Evolutionary conservation across 495 filamentous ascomycete species (phyloP), one percentile per base, ranked within the genome.

Genomic region (Staphylotrichum tortipilum): DNA sequence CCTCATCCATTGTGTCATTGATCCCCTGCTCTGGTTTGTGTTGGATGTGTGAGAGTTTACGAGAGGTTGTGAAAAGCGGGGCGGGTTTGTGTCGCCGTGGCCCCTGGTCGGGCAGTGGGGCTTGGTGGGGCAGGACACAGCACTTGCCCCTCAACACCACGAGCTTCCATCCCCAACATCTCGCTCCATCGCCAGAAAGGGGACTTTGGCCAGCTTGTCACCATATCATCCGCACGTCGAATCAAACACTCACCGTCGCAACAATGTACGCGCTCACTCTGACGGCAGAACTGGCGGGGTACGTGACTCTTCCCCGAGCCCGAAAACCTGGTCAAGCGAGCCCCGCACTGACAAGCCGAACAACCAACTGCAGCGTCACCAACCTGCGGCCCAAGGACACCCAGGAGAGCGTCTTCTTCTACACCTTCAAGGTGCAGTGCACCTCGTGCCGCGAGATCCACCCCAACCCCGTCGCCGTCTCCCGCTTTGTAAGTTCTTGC

Each of bases 401-500:
- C 3, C 69, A 76, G 42, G 85, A 85, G 6, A 78, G 75, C 46
- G 88, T 88, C 0, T 97, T 94, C 70, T 92, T 80, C 73, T 99
- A 94, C 73, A 95, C 85, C 40, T 96, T 99, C 79, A 88, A 84
- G 60, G 91, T 99, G 35, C 85, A 95, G 72, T 99, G 92, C 67
- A 94, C 85, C 10, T 94, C 89, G 21, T 99, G 92, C 65, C 79
- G 87, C 43, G 92, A 99, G 70, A 80, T 70, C 1, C 94, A 99
- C 64, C 80, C 85, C 3, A 99, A 97, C 59, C 82, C 78, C 67
- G 80, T 99, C 34, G 84, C 78, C 45, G 78, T 99, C 55, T 94
- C 78, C 65, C 85, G 94, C 28, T 94, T 89, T 71, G 92, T 96
- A 79, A 56, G 85, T 71, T 18, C 17, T 2, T n/a, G n/a, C n/a